phyloP scores from a whole-genome alignment of 805 yeast species.

The Yamadazyma nakazawae region DNA sequence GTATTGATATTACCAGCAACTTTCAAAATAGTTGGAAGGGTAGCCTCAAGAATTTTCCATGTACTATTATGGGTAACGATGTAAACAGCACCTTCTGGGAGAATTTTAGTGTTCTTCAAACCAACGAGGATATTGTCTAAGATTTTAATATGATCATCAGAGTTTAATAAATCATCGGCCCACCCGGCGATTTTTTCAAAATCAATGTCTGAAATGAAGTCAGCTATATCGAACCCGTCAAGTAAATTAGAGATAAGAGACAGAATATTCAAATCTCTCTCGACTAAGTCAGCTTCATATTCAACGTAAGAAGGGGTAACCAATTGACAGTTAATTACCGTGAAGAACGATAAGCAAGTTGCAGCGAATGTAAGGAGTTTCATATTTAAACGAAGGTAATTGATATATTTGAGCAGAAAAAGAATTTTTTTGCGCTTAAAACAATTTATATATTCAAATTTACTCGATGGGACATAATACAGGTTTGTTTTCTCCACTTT shows the following conservation, averaged over 20 bases:
- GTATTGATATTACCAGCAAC: conserved; percentile 18
- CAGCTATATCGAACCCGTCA: conserved; percentile 19
- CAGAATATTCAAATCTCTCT: conserved; percentile 16
- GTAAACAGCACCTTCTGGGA: conserved; percentile 22
- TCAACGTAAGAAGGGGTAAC: conserved; percentile 9
- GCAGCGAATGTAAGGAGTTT: conserved; percentile 15
- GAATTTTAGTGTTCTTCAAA: conserved; percentile 21
- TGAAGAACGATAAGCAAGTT: conserved; percentile 11
- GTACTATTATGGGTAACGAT: conserved; percentile 24
- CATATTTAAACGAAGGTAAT: conserved; percentile 9
- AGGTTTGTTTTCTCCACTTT: neutral
- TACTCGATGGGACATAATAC: neutral
- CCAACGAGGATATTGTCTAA: conserved; percentile 23
- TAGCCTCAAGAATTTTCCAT: conserved; percentile 15
- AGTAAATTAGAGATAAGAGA: conserved; percentile 14
- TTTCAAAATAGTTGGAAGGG: conserved; percentile 16
- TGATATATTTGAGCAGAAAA: neutral
- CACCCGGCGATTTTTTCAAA: conserved; percentile 28
- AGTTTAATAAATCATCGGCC: conserved; percentile 23
- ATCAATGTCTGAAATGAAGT: conserved; percentile 11
- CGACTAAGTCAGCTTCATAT: conserved; percentile 11
- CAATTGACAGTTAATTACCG: conserved; percentile 10
- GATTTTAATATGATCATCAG: conserved; percentile 18
- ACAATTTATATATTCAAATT: neutral
- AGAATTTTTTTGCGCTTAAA: neutral